Evolutionary conservation across 192 early-diverging fungal genomes (phyloP).

Genomic region (Backusella psychrophila): DNA sequence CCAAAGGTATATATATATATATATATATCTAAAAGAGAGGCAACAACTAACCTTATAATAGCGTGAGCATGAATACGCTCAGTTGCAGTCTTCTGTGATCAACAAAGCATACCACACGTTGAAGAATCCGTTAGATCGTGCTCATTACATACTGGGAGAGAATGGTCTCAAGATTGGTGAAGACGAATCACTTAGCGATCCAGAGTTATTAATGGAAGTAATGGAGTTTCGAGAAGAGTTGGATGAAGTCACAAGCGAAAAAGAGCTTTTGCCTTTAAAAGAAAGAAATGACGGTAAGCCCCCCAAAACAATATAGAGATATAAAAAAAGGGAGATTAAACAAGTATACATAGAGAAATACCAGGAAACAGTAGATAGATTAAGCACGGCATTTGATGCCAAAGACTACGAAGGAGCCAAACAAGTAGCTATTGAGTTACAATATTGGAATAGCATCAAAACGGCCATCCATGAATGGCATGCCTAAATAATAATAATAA

Average conservation of each 20-base stretch:
- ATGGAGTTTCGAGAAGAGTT: constrained; percentile 78
- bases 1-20: constrained; percentile 45
- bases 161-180: constrained; percentile 56
- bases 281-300: constrained; percentile 60
- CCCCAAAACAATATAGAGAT: background rate
- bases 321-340: background rate
- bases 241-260: constrained; percentile 64
- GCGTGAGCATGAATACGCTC: constrained; percentile 63
- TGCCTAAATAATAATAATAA: constrained; percentile 37
- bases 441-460: constrained; percentile 71
- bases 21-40: background rate
- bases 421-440: constrained; percentile 65
- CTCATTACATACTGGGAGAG: constrained; percentile 77
- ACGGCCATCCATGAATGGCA: constrained; percentile 58
- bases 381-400: constrained; percentile 55
- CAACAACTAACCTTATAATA: constrained; percentile 21
- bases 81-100: constrained; percentile 74
- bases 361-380: constrained; percentile 17
- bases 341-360: constrained; percentile 19
- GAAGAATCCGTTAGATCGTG: constrained; percentile 73
- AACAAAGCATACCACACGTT: constrained; percentile 88
- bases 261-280: constrained; percentile 59
- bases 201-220: constrained; percentile 78
- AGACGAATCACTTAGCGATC: constrained; percentile 59
- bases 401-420: constrained; percentile 57